These are phyloP conservation scores for Eragrostis curvula DNA, from an alignment of 176 grass and related monocot species.

Conservation along the genomic window DNA sequence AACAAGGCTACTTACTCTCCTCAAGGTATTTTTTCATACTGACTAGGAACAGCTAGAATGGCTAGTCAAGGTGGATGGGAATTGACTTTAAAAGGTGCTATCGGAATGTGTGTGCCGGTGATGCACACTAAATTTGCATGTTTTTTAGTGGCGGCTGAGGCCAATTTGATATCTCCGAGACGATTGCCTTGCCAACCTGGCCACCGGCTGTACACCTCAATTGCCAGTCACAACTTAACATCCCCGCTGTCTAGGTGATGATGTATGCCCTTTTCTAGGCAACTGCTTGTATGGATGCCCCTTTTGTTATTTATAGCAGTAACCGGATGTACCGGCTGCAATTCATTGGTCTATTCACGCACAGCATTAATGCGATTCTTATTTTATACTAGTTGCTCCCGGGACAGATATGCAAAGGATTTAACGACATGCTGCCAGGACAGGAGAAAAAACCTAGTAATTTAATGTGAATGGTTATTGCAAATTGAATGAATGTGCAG, in stretches of 20 bases:
- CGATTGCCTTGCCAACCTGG: not conserved
- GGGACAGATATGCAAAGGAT: not conserved
- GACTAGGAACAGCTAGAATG: not conserved
- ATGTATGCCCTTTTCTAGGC: not conserved
- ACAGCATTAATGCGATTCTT: not conserved
- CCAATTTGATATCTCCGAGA: not conserved
- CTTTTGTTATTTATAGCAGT: not conserved
- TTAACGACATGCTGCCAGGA: constrained; percentile 9
- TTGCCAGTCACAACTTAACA: not conserved
- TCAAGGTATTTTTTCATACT: not conserved
- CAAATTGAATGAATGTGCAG: too few relatives aligned
- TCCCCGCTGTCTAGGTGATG: not conserved
- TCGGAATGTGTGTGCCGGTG: not conserved
- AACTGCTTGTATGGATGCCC: not conserved
- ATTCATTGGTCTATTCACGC: not conserved
- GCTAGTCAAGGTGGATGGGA: not conserved
- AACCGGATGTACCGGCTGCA: not conserved
- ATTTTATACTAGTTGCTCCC: not conserved
- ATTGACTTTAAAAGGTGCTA: not conserved
- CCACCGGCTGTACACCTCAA: not conserved
- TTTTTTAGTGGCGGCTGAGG: not conserved
- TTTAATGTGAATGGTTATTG: not conserved
- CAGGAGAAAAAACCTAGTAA: not conserved
- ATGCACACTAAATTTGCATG: not conserved
- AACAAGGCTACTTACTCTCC: not conserved